Evolutionary conservation across 495 filamentous ascomycete species (phyloP).

Genomic region (Neurospora sp.): DNA sequence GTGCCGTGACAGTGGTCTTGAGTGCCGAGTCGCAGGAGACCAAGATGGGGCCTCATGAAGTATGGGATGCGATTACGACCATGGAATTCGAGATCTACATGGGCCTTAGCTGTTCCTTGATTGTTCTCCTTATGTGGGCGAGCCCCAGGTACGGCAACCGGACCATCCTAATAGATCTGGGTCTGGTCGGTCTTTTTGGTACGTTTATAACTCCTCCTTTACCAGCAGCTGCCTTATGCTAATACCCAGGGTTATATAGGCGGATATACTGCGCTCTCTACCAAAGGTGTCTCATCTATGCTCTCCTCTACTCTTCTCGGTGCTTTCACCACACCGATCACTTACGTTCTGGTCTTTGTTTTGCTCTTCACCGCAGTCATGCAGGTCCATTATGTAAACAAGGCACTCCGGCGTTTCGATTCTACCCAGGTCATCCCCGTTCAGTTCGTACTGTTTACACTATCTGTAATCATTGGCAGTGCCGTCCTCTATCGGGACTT

Average conservation of each 20-base stretch:
- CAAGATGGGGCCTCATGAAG: slow-evolving; percentile 81
- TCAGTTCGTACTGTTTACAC: slow-evolving; percentile 92
- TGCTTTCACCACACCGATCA: slow-evolving; percentile 81
- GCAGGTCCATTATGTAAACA: slow-evolving; percentile 94
- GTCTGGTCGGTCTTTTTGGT: slow-evolving; percentile 89
- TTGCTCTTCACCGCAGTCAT: slow-evolving; percentile 77
- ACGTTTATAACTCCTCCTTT: slow-evolving; percentile 18
- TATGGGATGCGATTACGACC: slow-evolving; percentile 78
- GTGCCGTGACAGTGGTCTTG: slow-evolving; percentile 86
- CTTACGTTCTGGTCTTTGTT: slow-evolving; percentile 69
- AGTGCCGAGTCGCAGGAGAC: slow-evolving; percentile 84
- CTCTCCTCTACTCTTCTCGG: slow-evolving; percentile 80
- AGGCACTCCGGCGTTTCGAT: slow-evolving; percentile 86
- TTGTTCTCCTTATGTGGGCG: slow-evolving; percentile 65
- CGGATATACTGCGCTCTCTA: slow-evolving; percentile 89
- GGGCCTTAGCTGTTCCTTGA: slow-evolving; percentile 60
- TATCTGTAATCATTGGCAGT: slow-evolving; percentile 90
- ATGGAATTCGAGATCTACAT: slow-evolving; percentile 90
- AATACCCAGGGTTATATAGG: slow-evolving; percentile 41
- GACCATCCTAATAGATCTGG: slow-evolving; percentile 87
- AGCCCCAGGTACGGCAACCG: slow-evolving; percentile 70
- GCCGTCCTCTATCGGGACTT: slow-evolving; percentile 92
- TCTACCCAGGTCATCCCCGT: slow-evolving; percentile 95
- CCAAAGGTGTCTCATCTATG: slow-evolving; percentile 91
- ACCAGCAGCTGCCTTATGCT: background rate